phyloP scores from a whole-genome alignment of 495 filamentous ascomycete genomes.

The Penicillium atrosanguineum region DNA sequence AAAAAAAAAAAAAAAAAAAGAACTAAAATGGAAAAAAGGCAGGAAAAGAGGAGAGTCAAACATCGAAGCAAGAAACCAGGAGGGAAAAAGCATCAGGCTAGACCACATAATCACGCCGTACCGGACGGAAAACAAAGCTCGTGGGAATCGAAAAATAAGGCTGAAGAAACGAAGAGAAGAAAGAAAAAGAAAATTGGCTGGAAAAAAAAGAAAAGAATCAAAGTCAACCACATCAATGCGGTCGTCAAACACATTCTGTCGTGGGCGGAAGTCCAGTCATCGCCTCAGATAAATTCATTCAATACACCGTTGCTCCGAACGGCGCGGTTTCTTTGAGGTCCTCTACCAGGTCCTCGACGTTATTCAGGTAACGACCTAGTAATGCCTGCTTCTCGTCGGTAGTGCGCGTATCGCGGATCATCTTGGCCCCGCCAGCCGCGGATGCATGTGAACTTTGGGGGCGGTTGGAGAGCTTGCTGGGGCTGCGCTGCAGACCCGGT shows the following conservation, averaged over 20 bases:
- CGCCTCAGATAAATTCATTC: slow-evolving; percentile 14
- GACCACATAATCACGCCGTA: slow-evolving; percentile 24
- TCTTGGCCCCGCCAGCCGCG: slow-evolving; percentile 25
- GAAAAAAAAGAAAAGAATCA: slow-evolving; percentile 18
- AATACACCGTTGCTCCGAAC: slow-evolving; percentile 47
- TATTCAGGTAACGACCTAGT: slow-evolving; percentile 77
- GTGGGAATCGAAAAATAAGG: background rate
- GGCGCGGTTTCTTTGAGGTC: slow-evolving; percentile 78
- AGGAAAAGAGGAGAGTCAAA: slow-evolving; percentile 10
- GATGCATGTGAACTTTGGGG: slow-evolving; percentile 39
- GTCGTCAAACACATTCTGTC: slow-evolving; percentile 14
- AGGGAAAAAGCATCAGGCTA: slow-evolving; percentile 17
- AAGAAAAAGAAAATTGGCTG: slow-evolving; percentile 15
- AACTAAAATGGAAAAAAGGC: slow-evolving; percentile 11
- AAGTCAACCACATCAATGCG: slow-evolving; percentile 20
- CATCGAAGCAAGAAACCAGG: slow-evolving; percentile 8
- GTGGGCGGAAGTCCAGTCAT: slow-evolving; percentile 11
- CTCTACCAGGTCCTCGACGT: slow-evolving; percentile 87
- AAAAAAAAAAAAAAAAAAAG: slow-evolving; percentile 4
- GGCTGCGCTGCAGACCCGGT: slow-evolving; percentile 63
- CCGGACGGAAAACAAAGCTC: slow-evolving; percentile 25
- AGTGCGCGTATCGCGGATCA: slow-evolving; percentile 55
- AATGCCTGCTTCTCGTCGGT: slow-evolving; percentile 87
- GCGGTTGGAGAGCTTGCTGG: slow-evolving; percentile 60
- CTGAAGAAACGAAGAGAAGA: slow-evolving; percentile 13